A percentile compares a stretch with the other conserved stretches of the same genome.
phyloP scores from a whole-genome alignment of 208 protist species.

The Blastocrithidia nonstop region DNA sequence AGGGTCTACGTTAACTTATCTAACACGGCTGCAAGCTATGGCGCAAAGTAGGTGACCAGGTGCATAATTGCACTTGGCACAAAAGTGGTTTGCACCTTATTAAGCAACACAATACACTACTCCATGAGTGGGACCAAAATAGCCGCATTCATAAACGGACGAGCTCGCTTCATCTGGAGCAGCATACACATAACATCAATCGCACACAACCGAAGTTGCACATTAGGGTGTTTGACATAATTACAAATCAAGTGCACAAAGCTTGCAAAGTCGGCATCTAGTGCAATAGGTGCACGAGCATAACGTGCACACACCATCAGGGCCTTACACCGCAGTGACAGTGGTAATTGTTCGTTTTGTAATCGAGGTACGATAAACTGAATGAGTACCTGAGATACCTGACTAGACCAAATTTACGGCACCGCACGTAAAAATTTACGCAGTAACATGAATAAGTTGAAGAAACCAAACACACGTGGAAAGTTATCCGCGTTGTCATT shows the following conservation, averaged over 20 bases:
- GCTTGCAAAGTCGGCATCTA: slow-evolving; percentile 47
- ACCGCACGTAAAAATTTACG: slow-evolving; percentile 60
- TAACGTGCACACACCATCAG: slow-evolving; percentile 72
- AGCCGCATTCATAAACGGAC: slow-evolving; percentile 26
- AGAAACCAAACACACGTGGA: slow-evolving; percentile 55
- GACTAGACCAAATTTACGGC: slow-evolving; percentile 41
- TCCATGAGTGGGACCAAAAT: slow-evolving; percentile 69
- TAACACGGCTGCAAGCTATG: slow-evolving; percentile 61
- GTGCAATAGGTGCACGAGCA: slow-evolving; percentile 60
- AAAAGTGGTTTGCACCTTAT: slow-evolving; percentile 74
- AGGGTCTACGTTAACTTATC: slow-evolving; percentile 50
- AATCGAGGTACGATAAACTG: slow-evolving; percentile 61
- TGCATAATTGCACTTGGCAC: slow-evolving; percentile 68
- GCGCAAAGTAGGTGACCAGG: slow-evolving; percentile 72
- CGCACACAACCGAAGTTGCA: slow-evolving; percentile 54
- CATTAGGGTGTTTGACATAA: slow-evolving; percentile 47
- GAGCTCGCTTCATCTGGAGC: slow-evolving; percentile 62
- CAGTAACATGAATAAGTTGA: slow-evolving; percentile 68
- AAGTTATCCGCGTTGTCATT: slow-evolving; percentile 26
- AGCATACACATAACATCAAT: slow-evolving; percentile 80
- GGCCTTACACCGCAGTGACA: slow-evolving; percentile 67
- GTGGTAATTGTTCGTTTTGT: slow-evolving; percentile 17
- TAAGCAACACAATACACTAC: slow-evolving; percentile 67
- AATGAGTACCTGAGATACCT: slow-evolving; percentile 71
- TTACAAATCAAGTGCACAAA: slow-evolving; percentile 61